These are phyloP conservation scores for Ophiostoma ulmi DNA, from an alignment of 2,329 filamentous ascomycete species.

Conservation along the genomic window DNA sequence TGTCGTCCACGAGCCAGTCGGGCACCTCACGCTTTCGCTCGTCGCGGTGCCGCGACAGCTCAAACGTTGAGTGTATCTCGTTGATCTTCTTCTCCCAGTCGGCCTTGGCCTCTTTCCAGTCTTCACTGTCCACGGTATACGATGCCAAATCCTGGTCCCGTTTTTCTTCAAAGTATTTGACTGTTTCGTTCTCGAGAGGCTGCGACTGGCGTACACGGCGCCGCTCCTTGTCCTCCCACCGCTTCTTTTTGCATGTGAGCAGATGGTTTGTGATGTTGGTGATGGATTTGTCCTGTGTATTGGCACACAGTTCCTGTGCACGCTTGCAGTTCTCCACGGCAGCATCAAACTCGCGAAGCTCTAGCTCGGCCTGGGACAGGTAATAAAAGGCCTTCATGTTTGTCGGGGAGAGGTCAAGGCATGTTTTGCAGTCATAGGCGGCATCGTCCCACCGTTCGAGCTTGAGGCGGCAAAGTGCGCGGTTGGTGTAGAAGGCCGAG, in stretches of 20 bases:
- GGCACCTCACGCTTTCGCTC: slow-evolving; percentile 58
- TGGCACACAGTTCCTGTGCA: slow-evolving; percentile 67
- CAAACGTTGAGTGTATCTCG: slow-evolving; percentile 47
- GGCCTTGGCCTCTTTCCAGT: slow-evolving; percentile 40
- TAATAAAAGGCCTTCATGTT: slow-evolving; percentile 82
- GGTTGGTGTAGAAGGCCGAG: slow-evolving; percentile 79
- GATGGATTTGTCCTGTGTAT: slow-evolving; percentile 59
- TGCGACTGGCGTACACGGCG: slow-evolving; percentile 51
- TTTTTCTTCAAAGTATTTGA: slow-evolving; percentile 47
- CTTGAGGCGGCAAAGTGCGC: slow-evolving; percentile 75
- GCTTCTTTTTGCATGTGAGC: slow-evolving; percentile 73
- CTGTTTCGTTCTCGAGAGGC: slow-evolving; percentile 56
- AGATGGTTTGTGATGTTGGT: slow-evolving; percentile 68
- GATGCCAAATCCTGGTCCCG: slow-evolving; percentile 35
- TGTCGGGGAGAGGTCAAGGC: slow-evolving; percentile 60
- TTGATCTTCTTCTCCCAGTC: slow-evolving; percentile 47
- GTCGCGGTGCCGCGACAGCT: slow-evolving; percentile 42
- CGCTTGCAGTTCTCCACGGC: slow-evolving; percentile 64
- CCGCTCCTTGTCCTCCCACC: slow-evolving; percentile 73
- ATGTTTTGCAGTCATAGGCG: slow-evolving; percentile 70
- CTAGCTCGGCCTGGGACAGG: slow-evolving; percentile 77
- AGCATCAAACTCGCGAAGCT: slow-evolving; percentile 64
- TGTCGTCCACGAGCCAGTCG: slow-evolving; percentile 72
- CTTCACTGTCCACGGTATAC: slow-evolving; percentile 45
- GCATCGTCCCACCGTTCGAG: slow-evolving; percentile 68